Base-by-base conservation (phyloP, 345 rosid species). In the Excoecaria cochinchinensis region DNA sequence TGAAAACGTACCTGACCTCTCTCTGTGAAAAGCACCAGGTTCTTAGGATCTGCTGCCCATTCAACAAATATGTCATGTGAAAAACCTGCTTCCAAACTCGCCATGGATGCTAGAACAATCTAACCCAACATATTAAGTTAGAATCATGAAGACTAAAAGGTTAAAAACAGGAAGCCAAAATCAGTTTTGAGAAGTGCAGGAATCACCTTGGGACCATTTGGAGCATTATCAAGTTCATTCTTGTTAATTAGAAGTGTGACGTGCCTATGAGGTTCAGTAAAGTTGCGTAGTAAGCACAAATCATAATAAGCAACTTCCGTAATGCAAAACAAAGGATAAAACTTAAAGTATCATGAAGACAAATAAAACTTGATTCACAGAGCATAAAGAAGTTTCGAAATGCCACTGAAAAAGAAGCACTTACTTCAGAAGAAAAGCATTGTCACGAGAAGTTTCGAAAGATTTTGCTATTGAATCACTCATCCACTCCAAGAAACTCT, bases 401-500 rank as follows among this genome's bases (percentile, higher is more conserved):
- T 57, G 3, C 15, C 6, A 48, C 16, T 9, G 21, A 38, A 64
- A 77, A 73, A 67, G 38, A 71, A 39, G 21, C 36, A 81, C 82
- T 80, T 84, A 91, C 99, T 85, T 95, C 79, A 95, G 81, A 72
- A 90, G 93, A 85, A 95, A 95, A 56, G 99, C 98, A 85, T 95
- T 95, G 78, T 93, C 97, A 79, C 99, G 98, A 22, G 98, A 88
- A 67, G 97, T 91, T 87, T 90, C 99, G 81, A 95, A 95, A 52
- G 98, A 93, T 85, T 95, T 95, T 52, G 99, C 89, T 78, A 95
- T 91, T 70, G 97, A 82, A 84, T 95, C 99, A 80, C 98, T 91
- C 99, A 95, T 93, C 98, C 98, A 95, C 89, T 95, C 99, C 48
- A 95, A 91, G 86, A 95, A 95, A 85, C 99, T 95, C 94, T 95